These are phyloP conservation scores for Kluyveromyces lactis DNA, from an alignment of 805 yeast species.

Conservation along the genomic window DNA sequence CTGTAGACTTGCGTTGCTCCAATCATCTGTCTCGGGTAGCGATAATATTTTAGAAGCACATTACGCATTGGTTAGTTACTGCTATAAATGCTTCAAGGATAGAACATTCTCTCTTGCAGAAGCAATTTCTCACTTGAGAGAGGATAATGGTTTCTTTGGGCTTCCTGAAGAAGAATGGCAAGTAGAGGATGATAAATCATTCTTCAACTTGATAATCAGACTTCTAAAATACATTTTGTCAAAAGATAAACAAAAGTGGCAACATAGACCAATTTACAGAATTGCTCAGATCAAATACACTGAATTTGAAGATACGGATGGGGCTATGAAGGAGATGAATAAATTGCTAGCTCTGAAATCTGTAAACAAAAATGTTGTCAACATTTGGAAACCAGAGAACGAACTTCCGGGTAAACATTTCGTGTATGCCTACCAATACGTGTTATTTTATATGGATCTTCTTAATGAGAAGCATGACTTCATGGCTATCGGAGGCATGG, in stretches of 20 bases:
- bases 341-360: conserved; percentile 57
- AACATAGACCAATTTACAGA: conserved; percentile 73
- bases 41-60: conserved; percentile 74
- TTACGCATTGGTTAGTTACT: conserved; percentile 49
- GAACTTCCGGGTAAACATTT: conserved; percentile 94
- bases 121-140: conserved; percentile 35
- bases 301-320: conserved; percentile 41
- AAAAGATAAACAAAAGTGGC: conserved; percentile 83
- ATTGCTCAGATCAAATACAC: conserved; percentile 54
- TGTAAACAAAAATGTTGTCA: conserved; percentile 61
- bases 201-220: conserved; percentile 35
- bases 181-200: conserved; percentile 17
- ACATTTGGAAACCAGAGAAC: conserved; percentile 87
- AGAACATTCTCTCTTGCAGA: conserved; percentile 29
- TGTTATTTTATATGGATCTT: conserved; percentile 52
- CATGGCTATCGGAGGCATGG: conserved; percentile 47
- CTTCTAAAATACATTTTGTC: conserved; percentile 40
- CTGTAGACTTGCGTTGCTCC: conserved; percentile 33
- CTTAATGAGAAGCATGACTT: conserved; percentile 48
- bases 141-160: conserved; percentile 28
- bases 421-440: conserved; percentile 63
- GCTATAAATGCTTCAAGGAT: conserved; percentile 45
- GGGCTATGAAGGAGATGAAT: conserved; percentile 59
- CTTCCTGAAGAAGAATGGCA: conserved; percentile 18
- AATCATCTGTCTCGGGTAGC: conserved; percentile 24